phyloP scores from a whole-genome alignment of 345 rosid genomes.

The Eucalyptus cloeziana region DNA sequence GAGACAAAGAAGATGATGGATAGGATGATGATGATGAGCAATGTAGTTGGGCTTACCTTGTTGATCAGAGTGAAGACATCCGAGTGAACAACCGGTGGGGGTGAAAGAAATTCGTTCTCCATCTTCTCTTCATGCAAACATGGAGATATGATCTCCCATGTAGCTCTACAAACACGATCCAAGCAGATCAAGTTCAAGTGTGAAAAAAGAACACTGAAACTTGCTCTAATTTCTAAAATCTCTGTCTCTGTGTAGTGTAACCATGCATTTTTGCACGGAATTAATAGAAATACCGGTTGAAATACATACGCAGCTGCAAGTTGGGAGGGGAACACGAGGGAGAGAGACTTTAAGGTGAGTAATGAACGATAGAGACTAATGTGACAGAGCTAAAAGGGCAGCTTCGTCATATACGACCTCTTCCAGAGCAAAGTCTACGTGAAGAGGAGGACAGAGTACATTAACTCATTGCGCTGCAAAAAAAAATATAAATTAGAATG shows the following conservation, averaged over 20 bases:
- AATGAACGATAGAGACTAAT: not conserved
- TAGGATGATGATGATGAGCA: conserved; percentile 75
- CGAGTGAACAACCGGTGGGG: conserved; percentile 1
- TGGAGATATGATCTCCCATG: not conserved
- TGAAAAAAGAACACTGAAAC: not conserved
- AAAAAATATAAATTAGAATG: not conserved
- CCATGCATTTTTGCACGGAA: not conserved
- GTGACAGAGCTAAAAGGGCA: not conserved
- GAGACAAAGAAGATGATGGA: conserved; percentile 84
- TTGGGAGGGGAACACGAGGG: not conserved
- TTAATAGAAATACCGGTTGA: not conserved
- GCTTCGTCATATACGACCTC: not conserved
- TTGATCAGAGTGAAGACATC: conserved; percentile 38
- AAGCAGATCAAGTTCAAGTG: not conserved
- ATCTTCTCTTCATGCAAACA: not conserved
- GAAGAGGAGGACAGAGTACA: not conserved
- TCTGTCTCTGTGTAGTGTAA: not conserved
- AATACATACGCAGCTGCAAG: not conserved
- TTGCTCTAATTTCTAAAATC: not conserved
- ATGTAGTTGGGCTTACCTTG: conserved; percentile 69
- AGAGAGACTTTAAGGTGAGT: not conserved
- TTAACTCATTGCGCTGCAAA: not conserved
- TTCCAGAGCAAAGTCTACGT: not conserved
- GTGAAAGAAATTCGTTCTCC: not conserved
- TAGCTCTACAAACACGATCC: not conserved